Evolutionary conservation across 2,329 filamentous ascomycete species (phyloP).

Genomic region (Leptographium wingfieldii): DNA sequence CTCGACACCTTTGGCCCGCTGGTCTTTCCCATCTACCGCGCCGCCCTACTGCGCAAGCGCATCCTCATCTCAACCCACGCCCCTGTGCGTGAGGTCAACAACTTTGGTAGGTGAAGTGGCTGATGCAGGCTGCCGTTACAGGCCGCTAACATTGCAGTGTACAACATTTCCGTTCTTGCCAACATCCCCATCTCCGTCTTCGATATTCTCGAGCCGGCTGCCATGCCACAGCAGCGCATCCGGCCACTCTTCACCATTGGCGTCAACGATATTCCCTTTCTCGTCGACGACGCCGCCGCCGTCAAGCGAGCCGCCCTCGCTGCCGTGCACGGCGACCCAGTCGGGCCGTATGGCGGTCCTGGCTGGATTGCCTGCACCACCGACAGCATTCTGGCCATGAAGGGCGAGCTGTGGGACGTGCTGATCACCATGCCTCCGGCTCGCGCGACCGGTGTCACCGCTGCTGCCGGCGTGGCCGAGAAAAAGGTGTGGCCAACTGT

Average conservation of each 20-base stretch:
- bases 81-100: slow-evolving; percentile 73
- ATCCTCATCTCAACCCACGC: slow-evolving; percentile 79
- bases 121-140: too few species aligned
- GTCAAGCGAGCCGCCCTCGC: slow-evolving; percentile 21
- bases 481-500: slow-evolving; percentile 65
- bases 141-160: slow-evolving; percentile 44
- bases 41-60: slow-evolving; percentile 72
- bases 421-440: slow-evolving; percentile 65
- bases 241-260: slow-evolving; percentile 86
- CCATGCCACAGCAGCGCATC: slow-evolving; percentile 49
- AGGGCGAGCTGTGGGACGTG: slow-evolving; percentile 78
- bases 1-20: slow-evolving; percentile 80
- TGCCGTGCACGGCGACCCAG: slow-evolving; percentile 20
- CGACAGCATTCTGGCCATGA: slow-evolving; percentile 81
- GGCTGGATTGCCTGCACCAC: slow-evolving; percentile 95
- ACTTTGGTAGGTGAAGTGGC: slow-evolving; percentile 54
- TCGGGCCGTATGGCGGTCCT: slow-evolving; percentile 32
- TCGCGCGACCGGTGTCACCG: background rate
- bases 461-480: slow-evolving; percentile 34
- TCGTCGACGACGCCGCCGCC: slow-evolving; percentile 49
- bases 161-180: slow-evolving; percentile 83
- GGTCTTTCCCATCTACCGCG: slow-evolving; percentile 81
- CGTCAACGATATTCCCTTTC: slow-evolving; percentile 77
- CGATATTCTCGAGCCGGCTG: slow-evolving; percentile 50
- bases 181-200: slow-evolving; percentile 68